Conservation (phyloP, 768 basidiomycete genomes). For the Cytidiella melzeri region DNA sequence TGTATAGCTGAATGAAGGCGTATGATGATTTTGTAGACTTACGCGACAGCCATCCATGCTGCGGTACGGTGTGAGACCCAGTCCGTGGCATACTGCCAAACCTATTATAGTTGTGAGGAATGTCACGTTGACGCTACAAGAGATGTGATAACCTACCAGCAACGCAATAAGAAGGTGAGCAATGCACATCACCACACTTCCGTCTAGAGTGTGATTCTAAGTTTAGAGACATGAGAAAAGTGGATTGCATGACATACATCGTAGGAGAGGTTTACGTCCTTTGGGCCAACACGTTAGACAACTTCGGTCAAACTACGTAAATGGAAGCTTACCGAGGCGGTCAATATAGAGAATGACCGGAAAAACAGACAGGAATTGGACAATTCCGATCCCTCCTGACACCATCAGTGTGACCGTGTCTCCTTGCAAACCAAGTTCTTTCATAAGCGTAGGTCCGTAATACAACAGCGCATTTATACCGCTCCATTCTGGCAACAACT, state of each 20-base stretch:
- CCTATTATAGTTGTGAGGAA: conserved; percentile 24
- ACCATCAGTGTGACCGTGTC: conserved; percentile 58
- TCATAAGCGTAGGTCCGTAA: conserved; percentile 71
- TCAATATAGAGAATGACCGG: conserved; percentile 73
- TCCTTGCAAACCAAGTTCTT: conserved; percentile 54
- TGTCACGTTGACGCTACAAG: background rate
- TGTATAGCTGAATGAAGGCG: background rate
- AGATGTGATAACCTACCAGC: conserved; percentile 36
- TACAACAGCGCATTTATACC: conserved; percentile 83
- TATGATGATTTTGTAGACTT: conserved; percentile 20
- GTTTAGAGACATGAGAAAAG: background rate
- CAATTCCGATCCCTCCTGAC: conserved; percentile 72
- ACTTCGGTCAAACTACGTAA: background rate
- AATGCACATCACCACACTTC: conserved; percentile 55
- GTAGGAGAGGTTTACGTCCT: conserved; percentile 63
- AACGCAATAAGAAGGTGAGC: conserved; percentile 63
- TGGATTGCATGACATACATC: conserved; percentile 27
- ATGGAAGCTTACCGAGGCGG: conserved; percentile 36
- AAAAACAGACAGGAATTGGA: conserved; percentile 70
- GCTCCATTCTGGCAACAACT: conserved; percentile 61
- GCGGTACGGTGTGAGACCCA: conserved; percentile 55
- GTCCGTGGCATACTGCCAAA: conserved; percentile 42
- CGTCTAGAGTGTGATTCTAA: conserved; percentile 33
- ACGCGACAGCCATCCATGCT: conserved; percentile 69
- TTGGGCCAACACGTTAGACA: background rate